phyloP scores from a whole-genome alignment of 1,284 basidiomycete species.

The Malassezia nana region DNA sequence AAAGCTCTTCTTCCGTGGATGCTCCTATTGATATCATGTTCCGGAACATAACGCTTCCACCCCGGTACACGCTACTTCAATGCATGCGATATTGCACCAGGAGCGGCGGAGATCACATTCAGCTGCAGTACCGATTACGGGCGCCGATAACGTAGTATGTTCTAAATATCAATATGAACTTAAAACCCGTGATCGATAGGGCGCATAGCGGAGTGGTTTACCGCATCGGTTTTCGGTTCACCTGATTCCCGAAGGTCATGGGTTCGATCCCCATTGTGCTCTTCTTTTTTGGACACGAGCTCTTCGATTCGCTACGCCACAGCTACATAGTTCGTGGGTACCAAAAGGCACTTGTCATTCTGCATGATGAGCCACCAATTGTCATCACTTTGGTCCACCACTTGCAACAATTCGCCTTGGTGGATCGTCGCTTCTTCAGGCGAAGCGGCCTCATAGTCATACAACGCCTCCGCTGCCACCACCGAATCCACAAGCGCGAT shows the following conservation, averaged over 20 bases:
- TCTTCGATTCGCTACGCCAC: conserved; percentile 13
- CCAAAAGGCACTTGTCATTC: conserved; percentile 33
- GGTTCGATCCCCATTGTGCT: conserved; percentile 24
- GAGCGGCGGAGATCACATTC: background rate
- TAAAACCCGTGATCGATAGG: background rate
- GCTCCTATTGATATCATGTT: conserved; percentile 12
- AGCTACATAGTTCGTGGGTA: conserved; percentile 43
- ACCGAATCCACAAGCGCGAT: conserved; percentile 25
- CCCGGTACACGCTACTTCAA: background rate
- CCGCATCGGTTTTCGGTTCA: conserved; percentile 21
- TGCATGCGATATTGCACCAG: conserved; percentile 7
- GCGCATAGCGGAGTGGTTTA: conserved; percentile 24
- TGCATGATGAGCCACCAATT: conserved; percentile 46
- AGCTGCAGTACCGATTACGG: conserved; percentile 2
- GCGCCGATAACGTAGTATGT: background rate
- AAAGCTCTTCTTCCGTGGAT: background rate
- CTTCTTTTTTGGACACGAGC: background rate
- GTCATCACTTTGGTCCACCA: conserved; percentile 41
- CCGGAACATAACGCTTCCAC: background rate
- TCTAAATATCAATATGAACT: background rate
- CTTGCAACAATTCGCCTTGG: conserved; percentile 33
- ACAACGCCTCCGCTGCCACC: conserved; percentile 39
- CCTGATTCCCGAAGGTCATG: conserved; percentile 23
- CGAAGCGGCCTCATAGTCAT: conserved; percentile 40
- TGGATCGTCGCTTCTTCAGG: conserved; percentile 36